These are phyloP conservation scores for Leptographium galeiforme DNA, from an alignment of 2,329 filamentous ascomycete species.

Conservation along the genomic window DNA sequence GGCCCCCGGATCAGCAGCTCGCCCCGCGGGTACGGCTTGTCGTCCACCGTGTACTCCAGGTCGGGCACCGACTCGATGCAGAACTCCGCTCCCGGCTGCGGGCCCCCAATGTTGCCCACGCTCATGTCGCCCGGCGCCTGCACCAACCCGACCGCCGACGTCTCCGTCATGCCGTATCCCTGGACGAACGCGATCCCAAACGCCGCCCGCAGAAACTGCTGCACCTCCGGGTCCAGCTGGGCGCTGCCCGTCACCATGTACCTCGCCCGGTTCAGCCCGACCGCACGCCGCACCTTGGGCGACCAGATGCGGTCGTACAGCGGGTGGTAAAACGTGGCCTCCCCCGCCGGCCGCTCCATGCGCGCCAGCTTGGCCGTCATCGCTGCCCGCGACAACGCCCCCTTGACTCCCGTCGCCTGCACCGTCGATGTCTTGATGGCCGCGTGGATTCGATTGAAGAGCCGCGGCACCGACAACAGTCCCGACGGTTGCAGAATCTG, in stretches of 20 bases:
- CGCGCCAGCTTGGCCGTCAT: slow-evolving; percentile 68
- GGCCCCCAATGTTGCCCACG: slow-evolving; percentile 68
- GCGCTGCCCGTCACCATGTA: slow-evolving; percentile 80
- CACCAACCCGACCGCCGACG: slow-evolving; percentile 63
- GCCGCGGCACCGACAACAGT: slow-evolving; percentile 78
- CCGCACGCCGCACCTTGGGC: slow-evolving; percentile 68
- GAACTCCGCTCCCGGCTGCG: slow-evolving; percentile 54
- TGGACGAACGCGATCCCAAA: slow-evolving; percentile 70
- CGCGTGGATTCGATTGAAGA: slow-evolving; percentile 81
- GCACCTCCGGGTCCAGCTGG: slow-evolving; percentile 76
- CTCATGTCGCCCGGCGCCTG: slow-evolving; percentile 61
- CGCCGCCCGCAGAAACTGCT: slow-evolving; percentile 76
- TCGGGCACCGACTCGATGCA: slow-evolving; percentile 82
- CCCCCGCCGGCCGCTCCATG: slow-evolving; percentile 56
- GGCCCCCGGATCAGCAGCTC: slow-evolving; percentile 76
- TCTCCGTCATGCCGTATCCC: slow-evolving; percentile 90
- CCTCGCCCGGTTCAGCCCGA: slow-evolving; percentile 63
- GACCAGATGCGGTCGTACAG: slow-evolving; percentile 83
- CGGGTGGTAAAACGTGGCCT: slow-evolving; percentile 66
- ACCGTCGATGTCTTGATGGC: slow-evolving; percentile 70
- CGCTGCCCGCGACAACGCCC: slow-evolving; percentile 66
- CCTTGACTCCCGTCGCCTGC: slow-evolving; percentile 66
- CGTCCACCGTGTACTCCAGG: slow-evolving; percentile 79
- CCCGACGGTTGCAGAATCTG: slow-evolving; percentile 72
- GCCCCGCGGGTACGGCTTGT: slow-evolving; percentile 81